These are phyloP conservation scores for Talaromyces verruculosus DNA, from an alignment of 2,329 filamentous ascomycete species.

Conservation along the genomic window DNA sequence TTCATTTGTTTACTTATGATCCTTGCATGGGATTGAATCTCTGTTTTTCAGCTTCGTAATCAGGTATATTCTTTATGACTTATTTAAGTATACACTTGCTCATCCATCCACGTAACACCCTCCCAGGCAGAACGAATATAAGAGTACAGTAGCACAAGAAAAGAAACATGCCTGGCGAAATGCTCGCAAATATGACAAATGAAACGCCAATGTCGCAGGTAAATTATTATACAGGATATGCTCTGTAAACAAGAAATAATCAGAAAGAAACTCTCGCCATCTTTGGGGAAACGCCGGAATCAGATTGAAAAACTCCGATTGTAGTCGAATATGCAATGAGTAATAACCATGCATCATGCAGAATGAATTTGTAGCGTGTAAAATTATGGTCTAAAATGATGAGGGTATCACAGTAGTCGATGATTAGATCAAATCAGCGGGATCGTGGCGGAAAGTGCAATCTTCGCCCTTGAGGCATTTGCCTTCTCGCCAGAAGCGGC, in stretches of 20 bases:
- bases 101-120: neutral
- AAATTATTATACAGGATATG: conserved; percentile 1
- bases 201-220: neutral
- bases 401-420: neutral
- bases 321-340: neutral
- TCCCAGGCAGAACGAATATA: neutral
- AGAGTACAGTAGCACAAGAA: neutral
- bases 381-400: neutral
- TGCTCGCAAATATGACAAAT: neutral
- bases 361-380: neutral
- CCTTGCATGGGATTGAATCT: no score
- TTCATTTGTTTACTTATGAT: no score
- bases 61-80: conserved; percentile 1
- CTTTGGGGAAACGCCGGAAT: neutral
- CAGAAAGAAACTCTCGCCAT: neutral
- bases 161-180: neutral
- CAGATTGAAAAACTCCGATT: neutral
- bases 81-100: neutral
- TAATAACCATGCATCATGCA: neutral
- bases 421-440: conserved; percentile 21
- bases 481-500: conserved; percentile 56
- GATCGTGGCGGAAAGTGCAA: conserved; percentile 53
- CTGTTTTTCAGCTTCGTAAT: neutral
- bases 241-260: neutral
- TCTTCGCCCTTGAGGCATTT: conserved; percentile 55